Base-by-base conservation (phyloP, 2,329 filamentous ascomycete genomes). In the Aspergillus sergii region DNA sequence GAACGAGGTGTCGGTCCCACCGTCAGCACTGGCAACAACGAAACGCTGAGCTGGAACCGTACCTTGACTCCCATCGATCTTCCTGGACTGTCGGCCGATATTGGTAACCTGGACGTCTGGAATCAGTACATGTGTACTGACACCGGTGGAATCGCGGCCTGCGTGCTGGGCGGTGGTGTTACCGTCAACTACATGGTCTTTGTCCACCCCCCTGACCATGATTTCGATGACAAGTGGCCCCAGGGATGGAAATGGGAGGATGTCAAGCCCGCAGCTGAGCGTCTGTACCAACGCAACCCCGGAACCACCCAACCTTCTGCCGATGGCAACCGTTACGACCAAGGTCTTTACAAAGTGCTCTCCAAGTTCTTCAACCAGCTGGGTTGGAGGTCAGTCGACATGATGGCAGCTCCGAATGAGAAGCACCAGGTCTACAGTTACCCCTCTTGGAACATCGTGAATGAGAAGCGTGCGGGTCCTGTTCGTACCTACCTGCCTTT, bases 181-280 rank as follows among this genome's bases (percentile, higher is more conserved):
- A 72, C 72, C 0, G 60, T 74, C 28, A 74, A 74, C 66, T 73
- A 70, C 28, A 72, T 68, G 72, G 72, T 68, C 30, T 74, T 74
- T 34, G 71, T 73, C 16, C 70, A 73, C 57, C 69, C 90, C 0
- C 85, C 88, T 64, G 81, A 85, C 6, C 74, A 79, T 9, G 91
- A 93, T 73, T 93, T 90, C 81, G 88, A 93, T 73, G 83, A 85
- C 75, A 90, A 90, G 75, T 93, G 91, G 79, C 90, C 90, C 0
- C 66, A 78, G 0, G 90, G 90, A 45, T 93, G 90, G 90, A 87
- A 89, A 75, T 82, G 86, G 16, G 72, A 77, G 6, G 89, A 92
- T 68, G 84, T 92, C 71, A 77, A 78, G 60, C 73, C 78, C n/a
- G 86, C 89, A 0, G 85, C 88, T 3, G 76, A 84, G 23, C 83